Percentiles rank a stretch among this genome's conserved stretches.
Evolutionary conservation across 2,329 filamentous ascomycete species (phyloP).

Genomic region (Rutstroemia sydowiana): DNA sequence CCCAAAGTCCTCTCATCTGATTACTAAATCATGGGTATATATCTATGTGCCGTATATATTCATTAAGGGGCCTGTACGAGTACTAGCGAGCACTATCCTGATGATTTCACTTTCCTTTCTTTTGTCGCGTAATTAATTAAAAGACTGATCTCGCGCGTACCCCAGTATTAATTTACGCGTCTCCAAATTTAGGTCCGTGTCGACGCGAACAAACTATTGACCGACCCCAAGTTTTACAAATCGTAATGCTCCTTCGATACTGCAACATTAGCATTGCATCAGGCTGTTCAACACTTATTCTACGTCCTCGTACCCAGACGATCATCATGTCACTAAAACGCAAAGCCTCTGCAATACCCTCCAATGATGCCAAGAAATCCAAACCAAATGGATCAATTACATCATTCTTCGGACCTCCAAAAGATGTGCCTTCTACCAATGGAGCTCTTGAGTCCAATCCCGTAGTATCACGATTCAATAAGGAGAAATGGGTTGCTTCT

Average conservation of each 20-base stretch:
- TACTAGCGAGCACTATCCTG: no score
- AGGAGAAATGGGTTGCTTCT: conserved; percentile 77
- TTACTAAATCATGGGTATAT: background rate
- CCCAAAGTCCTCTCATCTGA: no score
- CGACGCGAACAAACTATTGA: background rate
- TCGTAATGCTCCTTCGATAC: background rate
- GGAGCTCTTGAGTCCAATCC: conserved; percentile 19
- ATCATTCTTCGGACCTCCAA: conserved; percentile 73
- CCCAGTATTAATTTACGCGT: conserved; percentile 9
- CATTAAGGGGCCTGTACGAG: no score
- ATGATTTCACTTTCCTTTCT: background rate
- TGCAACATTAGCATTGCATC: background rate
- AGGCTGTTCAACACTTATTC: conserved; percentile 19
- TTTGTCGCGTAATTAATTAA: background rate
- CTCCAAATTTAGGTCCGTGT: background rate
- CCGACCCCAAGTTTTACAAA: background rate
- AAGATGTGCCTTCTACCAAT: conserved; percentile 16
- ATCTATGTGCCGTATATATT: background rate
- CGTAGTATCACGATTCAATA: conserved; percentile 61
- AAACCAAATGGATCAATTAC: conserved; percentile 75
- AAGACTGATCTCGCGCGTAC: conserved; percentile 7
- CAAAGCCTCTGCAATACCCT: conserved; percentile 47
- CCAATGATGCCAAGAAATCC: conserved; percentile 57
- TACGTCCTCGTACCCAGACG: conserved; percentile 2
- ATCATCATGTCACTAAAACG: conserved; percentile 49